Percentiles rank a stretch among this genome's conserved stretches.
phyloP scores from a whole-genome alignment of 192 early-diverging fungal species.

The Coemansia sp. region DNA sequence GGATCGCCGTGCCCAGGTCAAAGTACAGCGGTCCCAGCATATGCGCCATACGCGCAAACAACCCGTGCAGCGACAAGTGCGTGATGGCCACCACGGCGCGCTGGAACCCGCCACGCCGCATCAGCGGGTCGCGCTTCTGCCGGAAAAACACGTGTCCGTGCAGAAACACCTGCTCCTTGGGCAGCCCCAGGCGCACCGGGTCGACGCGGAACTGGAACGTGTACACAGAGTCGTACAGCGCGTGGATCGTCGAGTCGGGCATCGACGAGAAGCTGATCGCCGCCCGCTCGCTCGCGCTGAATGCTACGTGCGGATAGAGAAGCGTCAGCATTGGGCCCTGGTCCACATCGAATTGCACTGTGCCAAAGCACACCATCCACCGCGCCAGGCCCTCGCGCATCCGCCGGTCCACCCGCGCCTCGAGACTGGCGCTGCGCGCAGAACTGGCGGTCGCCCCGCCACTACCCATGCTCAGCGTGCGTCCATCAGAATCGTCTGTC shows the following conservation, averaged over 20 bases:
- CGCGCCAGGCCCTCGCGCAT: slow-evolving; percentile 24
- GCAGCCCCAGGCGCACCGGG: slow-evolving; percentile 41
- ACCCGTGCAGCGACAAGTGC: slow-evolving; percentile 83
- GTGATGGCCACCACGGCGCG: slow-evolving; percentile 86
- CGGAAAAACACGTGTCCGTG: slow-evolving; percentile 94
- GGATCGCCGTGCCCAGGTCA: slow-evolving; percentile 69
- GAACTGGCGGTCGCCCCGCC: slow-evolving; percentile 20
- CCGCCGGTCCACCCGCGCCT: slow-evolving; percentile 33
- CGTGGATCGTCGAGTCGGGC: slow-evolving; percentile 73
- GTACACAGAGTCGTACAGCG: slow-evolving; percentile 70
- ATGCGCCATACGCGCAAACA: slow-evolving; percentile 72
- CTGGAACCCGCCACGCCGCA: slow-evolving; percentile 90
- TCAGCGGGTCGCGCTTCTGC: slow-evolving; percentile 80
- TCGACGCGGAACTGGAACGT: slow-evolving; percentile 67
- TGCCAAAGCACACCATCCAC: slow-evolving; percentile 71
- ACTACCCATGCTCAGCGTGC: slow-evolving; percentile 39
- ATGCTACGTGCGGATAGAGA: slow-evolving; percentile 66
- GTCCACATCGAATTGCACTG: slow-evolving; percentile 82
- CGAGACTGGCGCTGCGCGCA: slow-evolving; percentile 45
- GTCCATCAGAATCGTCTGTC: slow-evolving; percentile 27
- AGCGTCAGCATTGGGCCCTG: slow-evolving; percentile 70
- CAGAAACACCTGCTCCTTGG: slow-evolving; percentile 42
- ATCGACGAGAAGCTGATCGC: slow-evolving; percentile 77
- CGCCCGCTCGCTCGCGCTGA: slow-evolving; percentile 65
- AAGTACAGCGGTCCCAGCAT: slow-evolving; percentile 79